A percentile compares a stretch with the other conserved stretches of the same genome.
Evolutionary conservation across 31 red algal species (phyloP).

Genomic region (Bonnemaisonia californica): DNA sequence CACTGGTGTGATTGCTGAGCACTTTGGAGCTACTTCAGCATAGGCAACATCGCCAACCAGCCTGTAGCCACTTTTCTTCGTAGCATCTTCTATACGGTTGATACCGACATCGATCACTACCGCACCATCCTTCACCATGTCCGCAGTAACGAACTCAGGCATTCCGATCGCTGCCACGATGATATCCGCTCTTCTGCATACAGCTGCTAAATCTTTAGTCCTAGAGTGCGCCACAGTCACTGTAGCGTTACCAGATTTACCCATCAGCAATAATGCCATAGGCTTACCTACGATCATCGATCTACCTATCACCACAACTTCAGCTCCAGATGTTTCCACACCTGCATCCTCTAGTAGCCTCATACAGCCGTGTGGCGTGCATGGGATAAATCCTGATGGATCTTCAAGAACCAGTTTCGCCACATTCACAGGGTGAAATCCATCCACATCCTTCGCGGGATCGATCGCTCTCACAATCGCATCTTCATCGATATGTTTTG

Average conservation of each 20-base stretch:
- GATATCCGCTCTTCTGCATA: constrained; percentile 83
- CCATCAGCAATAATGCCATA: constrained; percentile 76
- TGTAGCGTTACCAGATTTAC: constrained; percentile 78
- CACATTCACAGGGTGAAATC: constrained; percentile 95
- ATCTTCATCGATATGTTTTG: constrained; percentile 79
- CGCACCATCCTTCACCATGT: constrained; percentile 84
- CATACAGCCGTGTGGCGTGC: constrained; percentile 89
- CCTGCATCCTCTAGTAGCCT: constrained; percentile 71
- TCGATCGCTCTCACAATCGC: constrained; percentile 52
- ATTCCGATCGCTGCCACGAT: constrained; percentile 86
- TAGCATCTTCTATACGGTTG: constrained; percentile 69
- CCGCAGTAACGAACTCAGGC: constrained; percentile 70
- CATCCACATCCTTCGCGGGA: constrained; percentile 96
- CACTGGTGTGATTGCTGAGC: constrained; percentile 88
- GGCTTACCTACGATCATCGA: constrained; percentile 95
- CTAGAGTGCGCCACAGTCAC: constrained; percentile 89
- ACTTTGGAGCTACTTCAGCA: constrained; percentile 53
- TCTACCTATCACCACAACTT: constrained; percentile 92
- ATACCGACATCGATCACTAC: constrained; percentile 98
- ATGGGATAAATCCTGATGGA: constrained; percentile 76
- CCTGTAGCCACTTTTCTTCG: constrained; percentile 70
- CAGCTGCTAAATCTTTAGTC: constrained; percentile 67
- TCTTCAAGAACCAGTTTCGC: constrained; percentile 69
- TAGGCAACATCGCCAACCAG: constrained; percentile 94
- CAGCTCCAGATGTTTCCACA: constrained; percentile 68